Evolutionary conservation across 345 rosid species (phyloP).

Genomic region (Brassica carinata): DNA sequence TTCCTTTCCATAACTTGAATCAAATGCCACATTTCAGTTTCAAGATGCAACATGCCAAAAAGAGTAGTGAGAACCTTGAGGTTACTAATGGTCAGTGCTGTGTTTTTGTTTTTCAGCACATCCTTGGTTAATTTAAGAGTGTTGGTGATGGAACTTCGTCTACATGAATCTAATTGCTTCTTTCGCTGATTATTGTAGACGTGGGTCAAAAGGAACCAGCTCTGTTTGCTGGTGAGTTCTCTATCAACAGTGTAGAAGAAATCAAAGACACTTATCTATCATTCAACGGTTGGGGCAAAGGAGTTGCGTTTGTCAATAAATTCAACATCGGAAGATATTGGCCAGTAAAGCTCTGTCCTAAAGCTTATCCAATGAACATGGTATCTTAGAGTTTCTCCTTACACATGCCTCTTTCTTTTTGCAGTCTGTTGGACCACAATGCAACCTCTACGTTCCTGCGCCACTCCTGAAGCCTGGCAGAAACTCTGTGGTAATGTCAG

Average conservation of each 20-base stretch:
- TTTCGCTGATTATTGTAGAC: constrained; percentile 45
- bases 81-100: constrained; percentile 43
- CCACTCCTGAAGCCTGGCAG: constrained; percentile 68
- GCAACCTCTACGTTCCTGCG: constrained; percentile 82
- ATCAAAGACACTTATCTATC: constrained; percentile 79
- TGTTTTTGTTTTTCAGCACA: background rate
- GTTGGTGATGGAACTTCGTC: background rate
- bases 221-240: constrained; percentile 62
- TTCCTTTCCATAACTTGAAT: constrained; percentile 78
- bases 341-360: constrained; percentile 55
- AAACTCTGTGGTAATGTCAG: constrained; percentile 60
- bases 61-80: constrained; percentile 32
- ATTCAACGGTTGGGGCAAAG: constrained; percentile 84
- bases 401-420: constrained; percentile 2
- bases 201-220: constrained; percentile 58
- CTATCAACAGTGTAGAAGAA: constrained; percentile 46
- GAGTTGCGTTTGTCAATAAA: constrained; percentile 71
- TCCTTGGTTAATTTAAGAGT: background rate
- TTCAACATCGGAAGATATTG: constrained; percentile 93
- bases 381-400: constrained; percentile 7
- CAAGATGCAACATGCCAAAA: constrained; percentile 37
- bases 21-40: constrained; percentile 49
- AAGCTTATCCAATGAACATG: background rate
- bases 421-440: constrained; percentile 87
- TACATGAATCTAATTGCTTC: constrained; percentile 18